Percentiles rank a stretch among this genome's conserved stretches.
These are phyloP conservation scores for Petunia axillaris DNA, from an alignment of 257 asterid species.

Conservation along the genomic window DNA sequence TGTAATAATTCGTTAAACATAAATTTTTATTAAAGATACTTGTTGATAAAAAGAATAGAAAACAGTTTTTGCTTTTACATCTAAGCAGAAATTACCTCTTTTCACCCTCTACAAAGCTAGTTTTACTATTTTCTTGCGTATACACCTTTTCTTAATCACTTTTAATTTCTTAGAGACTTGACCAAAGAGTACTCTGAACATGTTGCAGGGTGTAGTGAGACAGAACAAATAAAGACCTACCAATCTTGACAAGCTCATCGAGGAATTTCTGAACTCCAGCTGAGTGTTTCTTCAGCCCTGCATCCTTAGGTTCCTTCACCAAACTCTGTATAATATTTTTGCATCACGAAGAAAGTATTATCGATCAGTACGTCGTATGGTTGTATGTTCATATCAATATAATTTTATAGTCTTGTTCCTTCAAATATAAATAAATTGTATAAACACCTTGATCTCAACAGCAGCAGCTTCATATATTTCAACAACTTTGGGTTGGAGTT, in stretches of 20 bases:
- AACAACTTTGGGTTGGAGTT: conserved; percentile 74
- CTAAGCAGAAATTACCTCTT: no score
- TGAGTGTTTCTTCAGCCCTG: conserved; percentile 75
- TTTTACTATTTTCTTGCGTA: no score
- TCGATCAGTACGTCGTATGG: background rate
- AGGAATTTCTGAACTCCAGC: conserved; percentile 73
- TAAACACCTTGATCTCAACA: conserved; percentile 66
- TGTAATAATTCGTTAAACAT: no score
- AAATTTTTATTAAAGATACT: no score
- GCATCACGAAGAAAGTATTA: no score
- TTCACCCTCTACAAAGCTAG: no score
- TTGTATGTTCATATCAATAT: background rate
- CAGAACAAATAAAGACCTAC: conserved; percentile 36
- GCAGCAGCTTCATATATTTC: conserved; percentile 73
- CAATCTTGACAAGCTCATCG: conserved; percentile 83
- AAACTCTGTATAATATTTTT: conserved; percentile 43
- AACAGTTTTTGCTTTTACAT: no score
- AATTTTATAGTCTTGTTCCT: background rate
- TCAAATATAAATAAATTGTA: background rate
- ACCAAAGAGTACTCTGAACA: no score
- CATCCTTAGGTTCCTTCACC: conserved; percentile 65
- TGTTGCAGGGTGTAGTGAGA: no score
- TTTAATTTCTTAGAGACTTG: no score
- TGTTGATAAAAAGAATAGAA: no score
- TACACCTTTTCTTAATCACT: no score